Base-by-base conservation (phyloP, 805 yeast genomes). In the Lipomyces starkeyi region DNA sequence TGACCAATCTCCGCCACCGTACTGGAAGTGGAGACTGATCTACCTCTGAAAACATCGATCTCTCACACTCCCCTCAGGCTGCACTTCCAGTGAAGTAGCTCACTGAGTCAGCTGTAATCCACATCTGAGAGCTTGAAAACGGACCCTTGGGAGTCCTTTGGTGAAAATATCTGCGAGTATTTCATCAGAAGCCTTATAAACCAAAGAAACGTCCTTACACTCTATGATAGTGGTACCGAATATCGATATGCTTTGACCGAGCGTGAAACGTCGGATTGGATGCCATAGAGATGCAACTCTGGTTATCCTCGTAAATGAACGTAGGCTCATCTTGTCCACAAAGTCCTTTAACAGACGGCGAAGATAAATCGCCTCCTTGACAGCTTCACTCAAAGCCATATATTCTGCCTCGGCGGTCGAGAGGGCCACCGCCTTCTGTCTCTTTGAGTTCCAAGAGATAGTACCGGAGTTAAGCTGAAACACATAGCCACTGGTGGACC, bases 351-450 rank as follows among this genome's bases (percentile, higher is more conserved):
- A 47, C 22, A 47, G 22, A 4, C n/a, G n/a, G 22, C 53, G n/a
- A 20, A 47, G 53, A 6, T 20, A 47, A 47, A 47, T 17, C 53
- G 22, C 22, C 22, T 47, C 53, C 17, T 47, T 17, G 9, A 47
- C 53, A 9, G 53, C 53, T n/a, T 47, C 53, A 47, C 22, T n/a
- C 6, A 17, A 47, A n/a, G 53, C 53, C 53, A 47, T 47, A 13
- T 47, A 47, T 47, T n/a, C 53, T 47, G 53, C 53, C 22, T 47
- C 53, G 22, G 53, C 22, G n/a, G 53, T 47, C n/a, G 55, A 49
- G 11, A 20, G 25, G 2, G 55, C 55, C 25, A 49, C 55, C 29
- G 55, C 2, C 25, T 20, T 25, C 17, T 49, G 55, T 17, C 55
- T 17, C 22, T 49, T 49, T 8, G 29, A 22, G 25, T 49, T 49